Evolutionary conservation across 2,329 filamentous ascomycete genomes (phyloP).

Genomic region (Penicillium decumbens): DNA sequence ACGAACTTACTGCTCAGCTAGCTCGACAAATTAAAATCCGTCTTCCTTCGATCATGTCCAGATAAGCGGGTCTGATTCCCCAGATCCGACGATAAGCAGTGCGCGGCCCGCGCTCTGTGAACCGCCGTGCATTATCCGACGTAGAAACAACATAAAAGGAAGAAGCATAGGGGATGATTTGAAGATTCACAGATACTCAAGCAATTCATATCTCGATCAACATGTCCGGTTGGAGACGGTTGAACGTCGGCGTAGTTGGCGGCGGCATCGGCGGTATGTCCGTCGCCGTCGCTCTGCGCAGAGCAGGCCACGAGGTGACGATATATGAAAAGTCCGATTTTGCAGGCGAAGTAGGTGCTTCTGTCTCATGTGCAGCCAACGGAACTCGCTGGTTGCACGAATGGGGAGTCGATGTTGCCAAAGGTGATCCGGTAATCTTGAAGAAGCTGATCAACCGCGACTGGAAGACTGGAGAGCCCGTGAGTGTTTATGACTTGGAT

Average conservation of each 20-base stretch:
- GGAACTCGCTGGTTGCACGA: constrained; percentile 65
- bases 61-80: constrained; percentile 16
- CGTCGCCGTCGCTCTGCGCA: constrained; percentile 49
- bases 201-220: neutral
- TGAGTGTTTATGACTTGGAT: constrained; percentile 59
- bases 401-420: constrained; percentile 61
- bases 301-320: constrained; percentile 53
- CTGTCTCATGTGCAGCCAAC: constrained; percentile 64
- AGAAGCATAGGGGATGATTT: neutral
- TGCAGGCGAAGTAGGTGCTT: constrained; percentile 63
- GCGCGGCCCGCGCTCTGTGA: constrained; percentile 15
- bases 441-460: constrained; percentile 64
- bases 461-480: constrained; percentile 64
- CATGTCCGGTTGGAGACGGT: constrained; percentile 41
- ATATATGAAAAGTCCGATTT: constrained; percentile 65
- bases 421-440: constrained; percentile 62
- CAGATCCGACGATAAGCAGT: constrained; percentile 17
- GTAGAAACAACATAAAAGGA: constrained; percentile 3
- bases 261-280: constrained; percentile 54
- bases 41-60: constrained; percentile 28
- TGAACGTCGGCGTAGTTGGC: constrained; percentile 48
- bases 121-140: constrained; percentile 17
- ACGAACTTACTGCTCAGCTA: neutral
- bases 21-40: neutral
- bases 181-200: neutral